phyloP scores from a whole-genome alignment of 2,329 filamentous ascomycete genomes.

The Tolypocladium ovalisporum region DNA sequence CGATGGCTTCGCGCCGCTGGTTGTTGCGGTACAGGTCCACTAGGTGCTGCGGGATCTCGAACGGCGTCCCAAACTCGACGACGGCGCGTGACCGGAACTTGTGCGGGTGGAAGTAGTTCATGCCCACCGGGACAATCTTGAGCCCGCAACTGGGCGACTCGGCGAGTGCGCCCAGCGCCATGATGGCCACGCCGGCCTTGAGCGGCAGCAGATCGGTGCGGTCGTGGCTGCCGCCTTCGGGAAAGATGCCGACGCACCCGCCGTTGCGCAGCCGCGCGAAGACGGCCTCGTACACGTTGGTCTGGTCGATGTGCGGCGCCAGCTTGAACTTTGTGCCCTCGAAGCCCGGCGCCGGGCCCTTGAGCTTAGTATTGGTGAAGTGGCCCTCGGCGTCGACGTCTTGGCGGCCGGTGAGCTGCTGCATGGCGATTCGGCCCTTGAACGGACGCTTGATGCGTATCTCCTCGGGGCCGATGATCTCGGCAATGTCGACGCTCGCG shows the following conservation, averaged over 20 bases:
- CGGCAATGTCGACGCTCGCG: constrained; percentile 71
- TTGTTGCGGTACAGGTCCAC: constrained; percentile 78
- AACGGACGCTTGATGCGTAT: constrained; percentile 81
- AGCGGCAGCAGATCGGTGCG: constrained; percentile 82
- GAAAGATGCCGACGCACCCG: constrained; percentile 92
- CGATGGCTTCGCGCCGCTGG: constrained; percentile 77
- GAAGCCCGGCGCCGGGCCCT: constrained; percentile 49
- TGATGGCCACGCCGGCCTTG: constrained; percentile 95
- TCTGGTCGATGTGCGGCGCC: constrained; percentile 89
- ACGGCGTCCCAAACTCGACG: constrained; percentile 84
- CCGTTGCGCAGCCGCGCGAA: constrained; percentile 72
- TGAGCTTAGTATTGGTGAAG: constrained; percentile 43
- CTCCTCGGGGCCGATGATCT: constrained; percentile 72
- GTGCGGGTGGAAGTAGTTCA: constrained; percentile 99
- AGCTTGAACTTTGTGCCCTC: constrained; percentile 75
- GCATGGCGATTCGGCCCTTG: constrained; percentile 61
- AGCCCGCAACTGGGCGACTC: constrained; percentile 78
- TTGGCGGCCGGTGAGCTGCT: constrained; percentile 71
- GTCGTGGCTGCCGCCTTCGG: constrained; percentile 93
- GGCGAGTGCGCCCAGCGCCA: constrained; percentile 85
- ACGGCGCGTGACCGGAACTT: constrained; percentile 96
- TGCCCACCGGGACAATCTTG: constrained; percentile 91
- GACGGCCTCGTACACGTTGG: constrained; percentile 84
- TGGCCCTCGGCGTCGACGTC: constrained; percentile 59
- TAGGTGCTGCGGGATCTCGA: constrained; percentile 72